Percentiles rank a stretch among this genome's conserved stretches.
phyloP scores from a whole-genome alignment of 805 yeast genomes.

The Alloascoidea hylecoeti region DNA sequence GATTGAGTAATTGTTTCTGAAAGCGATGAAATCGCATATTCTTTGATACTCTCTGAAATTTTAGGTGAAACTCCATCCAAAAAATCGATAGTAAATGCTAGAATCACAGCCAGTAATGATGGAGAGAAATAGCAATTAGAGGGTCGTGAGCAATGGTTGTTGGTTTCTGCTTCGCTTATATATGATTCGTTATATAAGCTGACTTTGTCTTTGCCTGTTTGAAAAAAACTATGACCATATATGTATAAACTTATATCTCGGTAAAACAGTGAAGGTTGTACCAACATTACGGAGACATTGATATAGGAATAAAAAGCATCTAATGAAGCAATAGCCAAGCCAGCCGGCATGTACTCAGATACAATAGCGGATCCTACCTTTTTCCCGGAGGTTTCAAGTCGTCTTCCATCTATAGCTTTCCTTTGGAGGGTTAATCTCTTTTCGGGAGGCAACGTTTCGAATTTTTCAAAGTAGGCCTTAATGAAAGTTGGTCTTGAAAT shows the following conservation, averaged over 20 bases:
- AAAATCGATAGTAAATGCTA: background rate
- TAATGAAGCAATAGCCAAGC: background rate
- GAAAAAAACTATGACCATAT: background rate
- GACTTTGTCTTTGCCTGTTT: background rate
- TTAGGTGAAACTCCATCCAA: background rate
- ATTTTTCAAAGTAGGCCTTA: background rate
- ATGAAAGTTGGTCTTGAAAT: too few species aligned
- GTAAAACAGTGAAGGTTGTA: background rate
- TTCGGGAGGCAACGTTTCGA: background rate
- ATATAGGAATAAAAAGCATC: background rate
- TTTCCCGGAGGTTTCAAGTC: background rate
- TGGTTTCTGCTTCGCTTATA: background rate
- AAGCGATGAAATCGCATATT: constrained; percentile 1
- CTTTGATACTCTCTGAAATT: background rate
- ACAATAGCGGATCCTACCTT: background rate
- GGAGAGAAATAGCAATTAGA: background rate
- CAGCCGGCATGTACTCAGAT: background rate
- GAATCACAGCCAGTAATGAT: background rate
- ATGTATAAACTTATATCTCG: background rate
- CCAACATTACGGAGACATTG: background rate
- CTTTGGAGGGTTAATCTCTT: background rate
- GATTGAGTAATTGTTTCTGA: constrained; percentile 3
- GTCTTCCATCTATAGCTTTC: background rate
- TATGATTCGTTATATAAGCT: background rate
- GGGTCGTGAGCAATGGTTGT: background rate